Evolutionary conservation across 2,329 filamentous ascomycete genomes (phyloP).

Genomic region (Ceratocystis cubensis): DNA sequence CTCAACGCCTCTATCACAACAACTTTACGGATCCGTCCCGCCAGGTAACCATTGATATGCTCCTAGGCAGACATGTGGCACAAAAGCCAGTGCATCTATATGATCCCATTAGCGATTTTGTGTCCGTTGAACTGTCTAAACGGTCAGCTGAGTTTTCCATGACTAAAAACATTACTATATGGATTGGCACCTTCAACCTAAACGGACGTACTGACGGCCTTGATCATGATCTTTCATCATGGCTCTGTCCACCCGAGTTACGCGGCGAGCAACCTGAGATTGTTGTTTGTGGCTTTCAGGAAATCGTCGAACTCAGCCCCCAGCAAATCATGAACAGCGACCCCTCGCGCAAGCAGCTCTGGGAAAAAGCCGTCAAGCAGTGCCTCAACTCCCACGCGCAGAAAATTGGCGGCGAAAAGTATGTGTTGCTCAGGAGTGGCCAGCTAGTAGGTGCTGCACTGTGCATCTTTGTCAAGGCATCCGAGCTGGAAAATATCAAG

Average conservation of each 20-base stretch:
- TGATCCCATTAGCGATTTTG: conserved; percentile 88
- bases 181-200: conserved; percentile 82
- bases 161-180: conserved; percentile 59
- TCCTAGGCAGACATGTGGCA: conserved; percentile 73
- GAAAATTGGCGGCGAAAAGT: conserved; percentile 55
- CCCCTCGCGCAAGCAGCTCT: conserved; percentile 67
- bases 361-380: conserved; percentile 70
- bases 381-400: conserved; percentile 63
- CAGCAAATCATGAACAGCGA: conserved; percentile 99
- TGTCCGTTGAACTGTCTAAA: conserved; percentile 61
- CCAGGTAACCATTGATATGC: conserved; percentile 88
- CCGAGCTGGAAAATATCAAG: conserved; percentile 68
- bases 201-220: conserved; percentile 76
- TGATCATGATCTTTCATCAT: conserved; percentile 66
- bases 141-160: conserved; percentile 62
- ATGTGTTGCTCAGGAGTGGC: conserved; percentile 79
- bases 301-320: conserved; percentile 94
- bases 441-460: conserved; percentile 90
- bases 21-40: conserved; percentile 90
- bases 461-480: conserved; percentile 77
- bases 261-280: conserved; percentile 63
- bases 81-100: conserved; percentile 75
- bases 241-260: conserved; percentile 57
- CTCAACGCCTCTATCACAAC: conserved; percentile 89
- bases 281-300: conserved; percentile 85